phyloP scores from a whole-genome alignment of 2,329 filamentous ascomycete genomes.

The Fusarium praegraminearum region DNA sequence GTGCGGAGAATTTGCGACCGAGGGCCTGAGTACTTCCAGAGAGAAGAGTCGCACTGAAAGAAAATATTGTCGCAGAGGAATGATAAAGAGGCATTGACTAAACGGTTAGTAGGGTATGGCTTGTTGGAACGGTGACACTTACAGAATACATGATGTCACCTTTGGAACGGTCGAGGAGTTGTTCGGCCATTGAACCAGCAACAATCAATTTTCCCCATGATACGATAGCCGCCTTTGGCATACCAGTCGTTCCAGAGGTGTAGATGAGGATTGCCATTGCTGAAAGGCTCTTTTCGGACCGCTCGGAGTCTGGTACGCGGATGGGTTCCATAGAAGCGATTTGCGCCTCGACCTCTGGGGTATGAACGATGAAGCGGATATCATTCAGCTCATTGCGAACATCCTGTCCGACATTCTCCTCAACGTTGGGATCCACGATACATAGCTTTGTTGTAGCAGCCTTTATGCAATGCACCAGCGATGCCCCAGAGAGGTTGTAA shows the following conservation, averaged over 20 bases:
- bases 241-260: slow-evolving; percentile 85
- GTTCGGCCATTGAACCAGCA: slow-evolving; percentile 53
- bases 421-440: slow-evolving; percentile 73
- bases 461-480: slow-evolving; percentile 79
- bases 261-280: slow-evolving; percentile 82
- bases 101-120: background rate
- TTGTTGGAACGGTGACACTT: slow-evolving; percentile 44
- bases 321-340: slow-evolving; percentile 63
- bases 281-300: slow-evolving; percentile 62
- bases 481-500: slow-evolving; percentile 80
- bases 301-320: slow-evolving; percentile 69
- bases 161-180: slow-evolving; percentile 68
- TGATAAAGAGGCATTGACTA: slow-evolving; percentile 92
- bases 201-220: slow-evolving; percentile 75
- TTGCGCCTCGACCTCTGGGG: slow-evolving; percentile 66
- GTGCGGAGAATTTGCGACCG: slow-evolving; percentile 82
- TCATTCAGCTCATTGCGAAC: slow-evolving; percentile 62
- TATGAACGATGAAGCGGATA: slow-evolving; percentile 73
- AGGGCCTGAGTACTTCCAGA: slow-evolving; percentile 75
- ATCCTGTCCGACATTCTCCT: slow-evolving; percentile 67
- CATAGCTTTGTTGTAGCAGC: slow-evolving; percentile 75
- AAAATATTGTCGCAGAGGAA: slow-evolving; percentile 79
- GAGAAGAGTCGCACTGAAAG: slow-evolving; percentile 70
- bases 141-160: slow-evolving; percentile 82
- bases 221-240: slow-evolving; percentile 83